Base-by-base conservation (phyloP, 805 yeast genomes). In the Wickerhamomyces silvicola region DNA sequence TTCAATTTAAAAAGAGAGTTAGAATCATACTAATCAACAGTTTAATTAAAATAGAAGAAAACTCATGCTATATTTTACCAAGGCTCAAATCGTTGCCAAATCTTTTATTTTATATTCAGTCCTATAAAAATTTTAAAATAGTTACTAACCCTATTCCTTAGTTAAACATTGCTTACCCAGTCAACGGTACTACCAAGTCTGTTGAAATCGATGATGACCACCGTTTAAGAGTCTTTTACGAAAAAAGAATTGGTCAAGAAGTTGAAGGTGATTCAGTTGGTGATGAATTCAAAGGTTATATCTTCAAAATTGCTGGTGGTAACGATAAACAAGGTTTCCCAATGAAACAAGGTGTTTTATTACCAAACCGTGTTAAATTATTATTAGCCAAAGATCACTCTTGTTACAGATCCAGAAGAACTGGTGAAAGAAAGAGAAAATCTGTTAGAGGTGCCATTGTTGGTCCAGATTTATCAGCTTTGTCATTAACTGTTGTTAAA, bases 251-350 rank as follows among this genome's bases (percentile, higher is more conserved):
- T 81, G 98, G 98, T 63, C 97, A 87, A 75, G 98, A 92, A 75
- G 95, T 92, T 64, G 95, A 87, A 65, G 98, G 97, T 72, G 98
- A 92, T 70, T 70, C 86, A 50, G 83, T 92, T 60, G 94, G 95
- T 64, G 97, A 92, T 62, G 98, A 94, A 75, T 50, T 90, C 90
- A 90, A 87, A 73, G 98, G 98, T 64, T 92, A 92, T 87, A 70
- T 86, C 66, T 88, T 92, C 84, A 94, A 82, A 78, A 88, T 92
- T 70, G 72, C 97, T 59, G 98, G 98, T 67, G 98, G 98, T 81
- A 92, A 92, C 83, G 97, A 88, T 77, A 92, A 88, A 75, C 97
- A 88, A 77, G 97, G 98, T 77, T 92, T 92, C 96, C 97, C 98
- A 72, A 87, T 88, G 96, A 87, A 86, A 73, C 97, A 90, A 74